These are phyloP conservation scores for Fomitopsis serialis DNA, from an alignment of 768 basidiomycete species.

Conservation along the genomic window DNA sequence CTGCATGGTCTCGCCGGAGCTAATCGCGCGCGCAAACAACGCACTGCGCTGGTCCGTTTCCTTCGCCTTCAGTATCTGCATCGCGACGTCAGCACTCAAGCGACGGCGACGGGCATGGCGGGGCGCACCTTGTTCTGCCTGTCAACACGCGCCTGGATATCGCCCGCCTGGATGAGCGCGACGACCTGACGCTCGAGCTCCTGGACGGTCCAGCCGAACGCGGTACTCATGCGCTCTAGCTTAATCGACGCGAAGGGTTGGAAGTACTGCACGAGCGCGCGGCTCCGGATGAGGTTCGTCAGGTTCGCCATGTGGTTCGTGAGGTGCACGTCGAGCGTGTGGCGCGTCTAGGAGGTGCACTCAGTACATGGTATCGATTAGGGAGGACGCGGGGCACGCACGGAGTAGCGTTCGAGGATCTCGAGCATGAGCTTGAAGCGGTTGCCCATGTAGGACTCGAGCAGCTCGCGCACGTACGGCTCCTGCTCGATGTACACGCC, in stretches of 20 bases:
- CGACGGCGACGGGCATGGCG: not conserved
- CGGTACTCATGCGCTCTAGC: conserved; percentile 75
- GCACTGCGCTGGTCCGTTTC: conserved; percentile 75
- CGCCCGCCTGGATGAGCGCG: conserved; percentile 66
- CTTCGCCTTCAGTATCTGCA: conserved; percentile 68
- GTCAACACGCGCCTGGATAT: conserved; percentile 81
- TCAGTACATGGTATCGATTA: conserved; percentile 11
- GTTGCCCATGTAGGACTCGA: conserved; percentile 82
- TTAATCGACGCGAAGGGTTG: conserved; percentile 83
- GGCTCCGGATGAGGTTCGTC: conserved; percentile 64
- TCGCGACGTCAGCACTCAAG: not conserved
- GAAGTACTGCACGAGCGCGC: conserved; percentile 84
- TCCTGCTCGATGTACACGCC: conserved; percentile 80
- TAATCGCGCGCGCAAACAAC: conserved; percentile 70
- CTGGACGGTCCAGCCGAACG: conserved; percentile 78
- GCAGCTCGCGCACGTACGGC: conserved; percentile 79
- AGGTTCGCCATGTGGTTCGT: conserved; percentile 60
- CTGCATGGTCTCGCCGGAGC: conserved; percentile 67
- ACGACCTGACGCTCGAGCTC: conserved; percentile 74
- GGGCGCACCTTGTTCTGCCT: conserved; percentile 75
- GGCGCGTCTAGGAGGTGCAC: conserved; percentile 64
- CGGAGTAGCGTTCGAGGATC: conserved; percentile 67
- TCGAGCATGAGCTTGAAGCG: conserved; percentile 82
- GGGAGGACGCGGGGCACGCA: conserved; percentile 21
- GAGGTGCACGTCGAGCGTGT: conserved; percentile 76